Conservation (phyloP, 2,329 filamentous ascomycete species). For the Clathrospora elynae region DNA sequence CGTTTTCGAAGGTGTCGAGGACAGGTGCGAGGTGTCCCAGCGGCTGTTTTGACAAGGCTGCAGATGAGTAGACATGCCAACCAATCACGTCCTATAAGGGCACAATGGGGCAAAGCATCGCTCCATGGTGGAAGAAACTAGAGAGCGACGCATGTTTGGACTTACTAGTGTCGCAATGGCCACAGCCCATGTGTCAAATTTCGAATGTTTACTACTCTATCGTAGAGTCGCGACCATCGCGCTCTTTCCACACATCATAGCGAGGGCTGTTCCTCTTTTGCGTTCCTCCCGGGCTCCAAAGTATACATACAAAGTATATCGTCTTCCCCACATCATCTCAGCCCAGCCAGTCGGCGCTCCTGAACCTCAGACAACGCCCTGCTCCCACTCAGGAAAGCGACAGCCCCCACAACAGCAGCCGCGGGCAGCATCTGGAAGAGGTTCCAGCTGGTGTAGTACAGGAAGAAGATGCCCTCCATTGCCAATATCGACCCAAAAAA, state of each 20-base stretch:
- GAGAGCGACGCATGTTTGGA: too few relatives aligned
- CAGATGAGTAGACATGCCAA: too few relatives aligned
- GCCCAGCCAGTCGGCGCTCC: conserved; percentile 77
- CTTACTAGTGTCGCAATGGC: conserved; percentile 1
- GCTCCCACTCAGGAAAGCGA: conserved; percentile 84
- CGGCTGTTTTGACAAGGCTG: too few relatives aligned
- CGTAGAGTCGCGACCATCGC: neutral
- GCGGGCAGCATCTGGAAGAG: conserved; percentile 86
- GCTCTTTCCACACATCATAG: neutral
- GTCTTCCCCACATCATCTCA: conserved; percentile 52
- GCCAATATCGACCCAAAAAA: conserved; percentile 87
- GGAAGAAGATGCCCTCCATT: conserved; percentile 90
- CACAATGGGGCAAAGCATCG: too few relatives aligned
- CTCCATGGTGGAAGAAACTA: too few relatives aligned
- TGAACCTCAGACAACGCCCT: conserved; percentile 93
- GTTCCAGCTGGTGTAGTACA: conserved; percentile 93
- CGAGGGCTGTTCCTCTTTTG: neutral
- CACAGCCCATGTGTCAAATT: neutral
- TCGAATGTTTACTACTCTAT: too few relatives aligned
- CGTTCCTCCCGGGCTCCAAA: neutral
- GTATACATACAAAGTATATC: neutral
- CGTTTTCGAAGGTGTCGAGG: too few relatives aligned
- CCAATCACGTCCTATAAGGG: too few relatives aligned
- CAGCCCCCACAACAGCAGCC: conserved; percentile 67
- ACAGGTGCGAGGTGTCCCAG: too few relatives aligned